Conservation (phyloP, 192 early-diverging fungal species). For the Podila minutissima region DNA sequence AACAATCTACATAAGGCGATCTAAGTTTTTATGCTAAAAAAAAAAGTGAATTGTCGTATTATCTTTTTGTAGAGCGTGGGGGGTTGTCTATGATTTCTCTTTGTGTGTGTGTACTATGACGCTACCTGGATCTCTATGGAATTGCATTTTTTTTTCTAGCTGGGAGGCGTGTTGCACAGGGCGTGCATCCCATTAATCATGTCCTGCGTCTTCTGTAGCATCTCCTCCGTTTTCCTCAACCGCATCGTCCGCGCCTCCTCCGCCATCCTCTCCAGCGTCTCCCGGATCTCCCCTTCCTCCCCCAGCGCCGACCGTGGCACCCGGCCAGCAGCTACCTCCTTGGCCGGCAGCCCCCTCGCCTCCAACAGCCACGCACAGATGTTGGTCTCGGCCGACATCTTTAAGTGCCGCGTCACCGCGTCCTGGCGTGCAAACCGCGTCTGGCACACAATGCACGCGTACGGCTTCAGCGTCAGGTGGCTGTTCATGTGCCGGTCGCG, state of each 20-base stretch:
- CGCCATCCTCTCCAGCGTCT: conserved; percentile 23
- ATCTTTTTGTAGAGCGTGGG: no score
- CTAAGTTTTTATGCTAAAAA: no score
- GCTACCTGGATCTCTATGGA: no score
- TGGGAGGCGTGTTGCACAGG: no score
- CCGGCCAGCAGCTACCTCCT: conserved; percentile 18
- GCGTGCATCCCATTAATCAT: not conserved
- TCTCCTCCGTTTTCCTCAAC: conserved; percentile 9
- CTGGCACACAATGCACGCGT: conserved; percentile 72
- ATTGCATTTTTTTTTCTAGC: no score
- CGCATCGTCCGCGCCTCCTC: conserved; percentile 12
- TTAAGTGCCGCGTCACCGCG: conserved; percentile 49
- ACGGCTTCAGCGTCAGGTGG: conserved; percentile 74
- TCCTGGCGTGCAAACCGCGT: conserved; percentile 68
- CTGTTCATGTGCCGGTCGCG: conserved; percentile 79
- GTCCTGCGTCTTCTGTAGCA: conserved; percentile 6
- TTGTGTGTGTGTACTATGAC: no score
- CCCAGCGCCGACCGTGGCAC: conserved; percentile 12
- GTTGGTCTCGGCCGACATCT: conserved; percentile 30
- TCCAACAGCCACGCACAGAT: conserved; percentile 35
- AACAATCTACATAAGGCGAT: no score
- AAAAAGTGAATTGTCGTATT: no score
- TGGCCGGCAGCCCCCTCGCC: conserved; percentile 3
- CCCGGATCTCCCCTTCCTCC: conserved; percentile 12
- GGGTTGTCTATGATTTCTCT: no score